A percentile compares a stretch with the other conserved stretches of the same genome.
Evolutionary conservation across 306 rosid species (phyloP).

Genomic region (Pyrus betulifolia): DNA sequence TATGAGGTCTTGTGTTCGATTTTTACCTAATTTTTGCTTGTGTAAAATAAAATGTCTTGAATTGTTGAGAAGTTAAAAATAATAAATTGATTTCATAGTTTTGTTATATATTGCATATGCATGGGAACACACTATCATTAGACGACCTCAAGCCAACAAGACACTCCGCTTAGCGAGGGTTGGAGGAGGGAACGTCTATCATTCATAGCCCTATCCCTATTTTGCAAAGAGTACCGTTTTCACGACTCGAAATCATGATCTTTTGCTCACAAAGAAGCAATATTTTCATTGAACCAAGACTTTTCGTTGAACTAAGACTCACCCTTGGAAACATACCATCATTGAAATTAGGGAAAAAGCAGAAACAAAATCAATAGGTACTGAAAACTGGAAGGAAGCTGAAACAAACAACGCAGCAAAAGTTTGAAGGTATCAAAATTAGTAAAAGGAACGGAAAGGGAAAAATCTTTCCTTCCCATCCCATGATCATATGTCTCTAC

Average conservation of each 20-base stretch:
- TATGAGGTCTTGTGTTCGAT: no score
- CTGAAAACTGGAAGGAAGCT: constrained; percentile 27
- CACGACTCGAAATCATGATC: no score
- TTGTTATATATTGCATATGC: constrained; percentile 10
- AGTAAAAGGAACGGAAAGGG: constrained; percentile 13
- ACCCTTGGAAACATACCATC: no score
- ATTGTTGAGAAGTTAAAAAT: background rate
- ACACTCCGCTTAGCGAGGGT: fast-evolving
- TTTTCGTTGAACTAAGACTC: no score
- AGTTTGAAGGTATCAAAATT: constrained; percentile 38
- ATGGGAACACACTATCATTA: no score
- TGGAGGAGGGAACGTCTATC: no score
- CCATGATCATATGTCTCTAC: constrained; percentile 32
- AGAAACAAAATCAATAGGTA: constrained; percentile 20
- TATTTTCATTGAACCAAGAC: fast-evolving
- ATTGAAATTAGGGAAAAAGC: constrained; percentile 35
- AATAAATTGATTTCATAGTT: constrained; percentile 2
- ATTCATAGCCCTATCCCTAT: no score
- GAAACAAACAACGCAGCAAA: constrained; percentile 17
- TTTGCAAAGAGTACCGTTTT: no score
- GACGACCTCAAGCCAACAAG: no score
- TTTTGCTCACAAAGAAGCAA: no score
- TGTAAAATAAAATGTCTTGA: no score
- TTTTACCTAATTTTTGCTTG: no score
- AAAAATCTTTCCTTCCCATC: background rate